Percentiles rank a stretch among this genome's conserved stretches.
Evolutionary conservation across 2,329 filamentous ascomycete species (phyloP).

Genomic region (Chaetomium strumarium): DNA sequence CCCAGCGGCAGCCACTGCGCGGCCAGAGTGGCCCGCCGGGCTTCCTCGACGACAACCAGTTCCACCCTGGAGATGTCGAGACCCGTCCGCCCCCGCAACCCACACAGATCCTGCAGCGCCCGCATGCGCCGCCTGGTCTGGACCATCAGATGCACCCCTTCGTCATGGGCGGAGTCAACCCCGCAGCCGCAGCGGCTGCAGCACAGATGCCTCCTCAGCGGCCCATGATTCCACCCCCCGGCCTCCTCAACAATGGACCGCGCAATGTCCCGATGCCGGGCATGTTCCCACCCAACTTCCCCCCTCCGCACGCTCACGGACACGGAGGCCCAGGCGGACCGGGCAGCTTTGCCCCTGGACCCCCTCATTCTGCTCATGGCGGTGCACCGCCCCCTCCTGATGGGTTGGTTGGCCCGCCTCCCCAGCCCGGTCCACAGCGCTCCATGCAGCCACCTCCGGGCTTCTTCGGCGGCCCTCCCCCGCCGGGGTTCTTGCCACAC

Average conservation of each 20-base stretch:
- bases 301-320: constrained; percentile 43
- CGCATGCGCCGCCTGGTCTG: constrained; percentile 54
- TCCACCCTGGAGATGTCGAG: constrained; percentile 45
- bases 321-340: constrained; percentile 34
- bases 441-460: constrained; percentile 51
- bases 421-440: constrained; percentile 26
- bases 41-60: constrained; percentile 48
- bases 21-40: constrained; percentile 44
- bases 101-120: constrained; percentile 60
- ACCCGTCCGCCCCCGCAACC: constrained; percentile 35
- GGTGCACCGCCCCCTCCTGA: constrained; percentile 40
- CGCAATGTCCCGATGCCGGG: constrained; percentile 48
- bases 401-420: constrained; percentile 39
- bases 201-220: constrained; percentile 37
- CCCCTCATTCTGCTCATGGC: constrained; percentile 10
- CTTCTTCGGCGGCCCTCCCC: constrained; percentile 45
- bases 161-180: constrained; percentile 38
- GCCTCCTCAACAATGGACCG: constrained; percentile 40
- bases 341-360: constrained; percentile 15
- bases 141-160: constrained; percentile 53
- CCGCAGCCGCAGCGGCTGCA: constrained; percentile 29
- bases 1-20: constrained; percentile 38
- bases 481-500: constrained; percentile 48
- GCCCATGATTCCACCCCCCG: constrained; percentile 56
- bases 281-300: constrained; percentile 58